Evolutionary conservation across 2,329 filamentous ascomycete genomes (phyloP).

Genomic region (Cercospora nicotianae): DNA sequence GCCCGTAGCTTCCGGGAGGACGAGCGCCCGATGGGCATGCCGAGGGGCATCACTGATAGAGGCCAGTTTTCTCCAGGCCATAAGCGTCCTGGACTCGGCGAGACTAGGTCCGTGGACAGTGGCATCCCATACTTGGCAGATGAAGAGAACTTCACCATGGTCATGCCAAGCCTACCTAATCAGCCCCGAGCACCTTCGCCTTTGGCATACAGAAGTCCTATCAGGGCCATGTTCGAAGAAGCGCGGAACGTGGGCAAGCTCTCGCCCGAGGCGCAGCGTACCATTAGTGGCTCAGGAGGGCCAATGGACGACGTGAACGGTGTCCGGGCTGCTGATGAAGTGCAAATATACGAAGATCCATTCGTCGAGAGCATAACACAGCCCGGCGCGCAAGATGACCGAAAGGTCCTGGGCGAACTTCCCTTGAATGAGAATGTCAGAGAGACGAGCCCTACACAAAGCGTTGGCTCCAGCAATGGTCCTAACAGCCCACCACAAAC

Average conservation of each 20-base stretch:
- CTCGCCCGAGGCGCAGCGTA: constrained; percentile 26
- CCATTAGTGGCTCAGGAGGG: constrained; percentile 15
- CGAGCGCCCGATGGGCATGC: constrained; percentile 51
- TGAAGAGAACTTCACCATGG: constrained; percentile 53
- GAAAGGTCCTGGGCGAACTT: constrained; percentile 52
- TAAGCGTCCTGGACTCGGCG: constrained; percentile 43
- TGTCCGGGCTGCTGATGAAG: constrained; percentile 41
- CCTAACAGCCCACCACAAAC: constrained; percentile 34
- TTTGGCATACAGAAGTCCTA: constrained; percentile 34
- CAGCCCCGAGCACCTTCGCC: constrained; percentile 33
- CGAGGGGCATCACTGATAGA: constrained; percentile 40
- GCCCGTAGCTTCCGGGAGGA: constrained; percentile 41
- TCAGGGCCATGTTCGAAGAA: constrained; percentile 39
- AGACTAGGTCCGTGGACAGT: constrained; percentile 44
- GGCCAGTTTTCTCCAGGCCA: constrained; percentile 37
- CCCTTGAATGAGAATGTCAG: constrained; percentile 50
- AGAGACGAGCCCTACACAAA: constrained; percentile 34
- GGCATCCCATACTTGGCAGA: constrained; percentile 41
- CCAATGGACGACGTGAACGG: constrained; percentile 4
- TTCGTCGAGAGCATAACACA: constrained; percentile 44
- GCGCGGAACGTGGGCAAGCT: constrained; percentile 32
- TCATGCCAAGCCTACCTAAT: constrained; percentile 45
- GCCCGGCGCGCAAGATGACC: constrained; percentile 33
- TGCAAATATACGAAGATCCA: constrained; percentile 57
- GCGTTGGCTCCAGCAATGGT: constrained; percentile 32